phyloP scores from a whole-genome alignment of 2,329 filamentous ascomycete genomes.

The Beauveria sp. region DNA sequence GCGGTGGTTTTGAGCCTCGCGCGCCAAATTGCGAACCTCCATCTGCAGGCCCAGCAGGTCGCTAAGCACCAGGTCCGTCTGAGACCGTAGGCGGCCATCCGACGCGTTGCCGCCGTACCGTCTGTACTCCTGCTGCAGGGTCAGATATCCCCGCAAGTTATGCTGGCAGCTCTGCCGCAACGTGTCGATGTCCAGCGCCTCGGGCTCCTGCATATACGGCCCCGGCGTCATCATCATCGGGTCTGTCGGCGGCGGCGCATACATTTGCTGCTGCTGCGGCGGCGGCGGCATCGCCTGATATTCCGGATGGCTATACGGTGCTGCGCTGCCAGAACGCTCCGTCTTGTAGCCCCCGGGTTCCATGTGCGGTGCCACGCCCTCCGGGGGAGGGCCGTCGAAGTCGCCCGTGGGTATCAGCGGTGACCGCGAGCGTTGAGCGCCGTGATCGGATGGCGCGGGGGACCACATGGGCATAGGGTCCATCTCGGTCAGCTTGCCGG shows the following conservation, averaged over 20 bases:
- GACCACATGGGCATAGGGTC: constrained; percentile 6
- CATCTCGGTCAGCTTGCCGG: background rate
- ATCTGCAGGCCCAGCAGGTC: constrained; percentile 37
- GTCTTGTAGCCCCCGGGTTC: constrained; percentile 16
- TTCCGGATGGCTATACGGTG: constrained; percentile 11
- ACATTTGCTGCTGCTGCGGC: constrained; percentile 20
- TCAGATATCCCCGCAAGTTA: constrained; percentile 28
- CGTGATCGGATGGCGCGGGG: background rate
- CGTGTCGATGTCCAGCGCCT: constrained; percentile 22
- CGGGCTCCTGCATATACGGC: background rate
- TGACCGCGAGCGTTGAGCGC: background rate
- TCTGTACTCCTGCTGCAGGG: constrained; percentile 24
- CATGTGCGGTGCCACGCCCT: constrained; percentile 15
- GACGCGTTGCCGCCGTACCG: constrained; percentile 21
- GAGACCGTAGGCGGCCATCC: constrained; percentile 34
- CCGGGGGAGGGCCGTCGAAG: background rate
- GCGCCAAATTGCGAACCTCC: constrained; percentile 35
- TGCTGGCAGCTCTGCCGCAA: constrained; percentile 28
- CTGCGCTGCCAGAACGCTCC: constrained; percentile 16
- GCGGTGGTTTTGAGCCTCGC: constrained; percentile 38
- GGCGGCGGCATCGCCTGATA: constrained; percentile 20
- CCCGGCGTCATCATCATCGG: background rate
- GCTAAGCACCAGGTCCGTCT: constrained; percentile 33
- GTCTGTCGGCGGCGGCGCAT: background rate
- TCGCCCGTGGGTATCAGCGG: background rate